Evolutionary conservation across 345 rosid genomes (phyloP), one percentile per base, ranked within the genome.

Genomic region (Angophora floribunda): DNA sequence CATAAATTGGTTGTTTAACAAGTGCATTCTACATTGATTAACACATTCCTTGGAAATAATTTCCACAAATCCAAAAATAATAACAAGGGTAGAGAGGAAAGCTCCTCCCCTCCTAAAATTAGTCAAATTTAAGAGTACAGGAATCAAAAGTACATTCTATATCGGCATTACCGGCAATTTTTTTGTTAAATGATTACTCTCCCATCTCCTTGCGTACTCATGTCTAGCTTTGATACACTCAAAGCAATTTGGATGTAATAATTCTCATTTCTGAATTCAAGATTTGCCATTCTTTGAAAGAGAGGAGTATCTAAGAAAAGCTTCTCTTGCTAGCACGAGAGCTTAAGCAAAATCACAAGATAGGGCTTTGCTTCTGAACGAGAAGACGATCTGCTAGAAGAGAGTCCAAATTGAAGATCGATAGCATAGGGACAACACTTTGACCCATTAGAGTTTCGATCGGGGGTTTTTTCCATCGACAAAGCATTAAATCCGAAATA

Each of bases 21-120:
- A 61, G 32, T 61, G 32, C 15, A 28, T 61, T 28, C 4, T 61
- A 0, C 32, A 6, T 28, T 13, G 2, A 0, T 1, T 61, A 28
- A 61, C 32, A 12, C 7, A 24, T 61, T 61, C 0, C 32, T 61
- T 0, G 0, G 1, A 28, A 61, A 61, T 61, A 28, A 28, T 61
- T 28, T 28, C 4, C 70, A 61, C 70, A 61, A 61, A 61, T 28
- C 32, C 70, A 61, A 61, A 61, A 28, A 61, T 61, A 61, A 59
- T 6, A 28, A 28, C 0, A 7, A 61, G 1, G 15, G 12, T 2
- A 4, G 15, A 24, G 1, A 28, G 7, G 28, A 26, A 61, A 61
- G 7, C 32, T 61, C 8, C 15, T 61, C 67, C 32, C 30, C 63
- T 61, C 70, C 15, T 12, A 1, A 61, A 61, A 26, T 61, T 61